Evolutionary conservation across 2,329 filamentous ascomycete genomes (phyloP).

Genomic region (Uncinocarpus reesii): DNA sequence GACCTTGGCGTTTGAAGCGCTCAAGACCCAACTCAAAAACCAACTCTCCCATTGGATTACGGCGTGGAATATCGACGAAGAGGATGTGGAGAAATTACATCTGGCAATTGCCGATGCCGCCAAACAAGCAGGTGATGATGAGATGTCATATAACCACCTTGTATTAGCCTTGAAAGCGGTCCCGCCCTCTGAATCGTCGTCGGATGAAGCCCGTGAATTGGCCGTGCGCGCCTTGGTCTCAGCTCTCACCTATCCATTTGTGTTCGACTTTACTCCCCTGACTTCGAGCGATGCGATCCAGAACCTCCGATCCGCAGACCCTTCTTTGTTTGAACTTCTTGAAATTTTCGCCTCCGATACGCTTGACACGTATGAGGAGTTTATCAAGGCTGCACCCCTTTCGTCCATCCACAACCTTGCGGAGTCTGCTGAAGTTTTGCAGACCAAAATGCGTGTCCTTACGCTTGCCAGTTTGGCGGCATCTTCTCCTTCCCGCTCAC

Average conservation of each 20-base stretch:
- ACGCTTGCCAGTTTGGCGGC: slow-evolving; percentile 86
- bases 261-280: slow-evolving; percentile 65
- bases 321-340: slow-evolving; percentile 79
- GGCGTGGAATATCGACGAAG: slow-evolving; percentile 70
- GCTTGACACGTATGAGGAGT: slow-evolving; percentile 91
- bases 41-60: slow-evolving; percentile 70
- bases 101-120: slow-evolving; percentile 73
- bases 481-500: slow-evolving; percentile 69
- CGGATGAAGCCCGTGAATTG: slow-evolving; percentile 47
- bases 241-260: slow-evolving; percentile 54
- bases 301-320: slow-evolving; percentile 72
- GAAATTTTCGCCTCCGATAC: slow-evolving; percentile 93
- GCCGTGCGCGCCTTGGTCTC: slow-evolving; percentile 55
- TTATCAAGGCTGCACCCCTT: slow-evolving; percentile 54
- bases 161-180: slow-evolving; percentile 69
- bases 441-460: slow-evolving; percentile 92
- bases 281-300: slow-evolving; percentile 67
- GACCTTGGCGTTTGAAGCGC: slow-evolving; percentile 65
- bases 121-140: slow-evolving; percentile 62
- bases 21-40: slow-evolving; percentile 69
- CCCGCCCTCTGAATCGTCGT: slow-evolving; percentile 47
- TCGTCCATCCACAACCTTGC: slow-evolving; percentile 70
- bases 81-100: slow-evolving; percentile 76
- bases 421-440: slow-evolving; percentile 62
- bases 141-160: slow-evolving; percentile 65